Conservation (phyloP, 2,329 filamentous ascomycete species). For the Cordyceps sp. region DNA sequence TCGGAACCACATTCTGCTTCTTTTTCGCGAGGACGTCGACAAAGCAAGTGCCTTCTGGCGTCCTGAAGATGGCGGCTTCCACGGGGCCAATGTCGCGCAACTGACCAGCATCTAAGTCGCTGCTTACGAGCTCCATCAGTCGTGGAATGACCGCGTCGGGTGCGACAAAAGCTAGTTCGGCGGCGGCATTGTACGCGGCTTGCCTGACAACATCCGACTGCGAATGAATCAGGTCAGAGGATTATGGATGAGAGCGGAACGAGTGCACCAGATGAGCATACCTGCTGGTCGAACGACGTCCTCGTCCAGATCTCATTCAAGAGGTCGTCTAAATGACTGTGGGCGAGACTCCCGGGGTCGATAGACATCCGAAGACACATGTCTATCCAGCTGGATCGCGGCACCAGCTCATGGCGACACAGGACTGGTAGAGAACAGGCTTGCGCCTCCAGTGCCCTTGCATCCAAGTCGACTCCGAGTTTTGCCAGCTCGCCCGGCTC, state of each 20-base stretch:
- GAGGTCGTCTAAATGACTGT: constrained; percentile 43
- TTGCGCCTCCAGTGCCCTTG: constrained; percentile 44
- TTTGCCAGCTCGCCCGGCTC: constrained; percentile 30
- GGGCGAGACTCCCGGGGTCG: constrained; percentile 68
- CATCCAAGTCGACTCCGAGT: constrained; percentile 23
- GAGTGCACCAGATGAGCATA: constrained; percentile 11
- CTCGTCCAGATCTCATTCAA: constrained; percentile 47
- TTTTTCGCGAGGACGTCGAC: constrained; percentile 85
- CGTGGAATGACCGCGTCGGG: constrained; percentile 65
- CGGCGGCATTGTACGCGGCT: constrained; percentile 71
- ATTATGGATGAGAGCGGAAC: not conserved
- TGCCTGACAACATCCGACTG: constrained; percentile 29
- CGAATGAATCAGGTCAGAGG: constrained; percentile 2
- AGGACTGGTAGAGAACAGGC: constrained; percentile 65
- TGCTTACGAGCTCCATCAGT: constrained; percentile 55
- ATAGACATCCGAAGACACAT: constrained; percentile 62
- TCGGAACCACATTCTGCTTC: constrained; percentile 47
- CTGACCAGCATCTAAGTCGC: constrained; percentile 55
- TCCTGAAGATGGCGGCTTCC: constrained; percentile 85
- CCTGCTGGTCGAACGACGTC: constrained; percentile 33
- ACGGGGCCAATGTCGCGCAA: constrained; percentile 62
- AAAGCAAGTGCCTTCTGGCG: constrained; percentile 74
- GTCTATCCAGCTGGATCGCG: constrained; percentile 75
- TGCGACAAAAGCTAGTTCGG: constrained; percentile 85
- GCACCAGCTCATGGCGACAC: constrained; percentile 60